Evolutionary conservation across 164 flowering plant genomes (phyloP), one percentile per base, ranked within the genome.

Genomic region (Paratinospora sagittata): DNA sequence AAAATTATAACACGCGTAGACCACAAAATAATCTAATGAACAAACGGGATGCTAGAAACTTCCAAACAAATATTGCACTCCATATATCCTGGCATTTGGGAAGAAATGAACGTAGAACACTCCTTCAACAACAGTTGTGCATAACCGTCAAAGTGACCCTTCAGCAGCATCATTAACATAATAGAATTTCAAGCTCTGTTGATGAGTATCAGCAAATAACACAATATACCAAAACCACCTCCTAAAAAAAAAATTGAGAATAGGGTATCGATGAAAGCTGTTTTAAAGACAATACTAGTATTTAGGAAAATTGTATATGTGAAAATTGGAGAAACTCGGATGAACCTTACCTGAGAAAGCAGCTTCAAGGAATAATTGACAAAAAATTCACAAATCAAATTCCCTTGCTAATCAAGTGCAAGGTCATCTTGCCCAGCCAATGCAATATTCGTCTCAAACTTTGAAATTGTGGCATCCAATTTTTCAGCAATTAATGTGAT

Each of bases 401-500:
- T 52, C 19, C 36, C 13, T 17, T 9, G 36, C 21, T 13, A 33
- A 65, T 41, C 47, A 63, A 16, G 66, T 73, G 71, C 68, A 69
- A 69, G 66, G 63, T 41, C 60, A 39, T 85, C 80, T 75, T 78
- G 76, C 66, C 70, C 65, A 6, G 75, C 67, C 70, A 71, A 5
- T 27, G 78, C 39, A 34, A 63, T 8, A 63, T 71, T 69, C 37
- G 57, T 68, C 21, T 69, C 72, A 67, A 62, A 77, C 57, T 85
- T 85, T 33, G 87, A 67, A 67, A 88, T 84, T 23, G 92, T 82
- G 39, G 90, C 85, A 70, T 90, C 92, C 72, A 92, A 72, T 81
- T 92, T 92, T 76, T 92, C 90, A 69, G 90, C 92, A 65, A 89
- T 76, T 47, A 85, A 75, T 63, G 96, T 71, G 74, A 92, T 90